Base-by-base conservation (phyloP, 306 rosid genomes). In the Benincasa hispida region DNA sequence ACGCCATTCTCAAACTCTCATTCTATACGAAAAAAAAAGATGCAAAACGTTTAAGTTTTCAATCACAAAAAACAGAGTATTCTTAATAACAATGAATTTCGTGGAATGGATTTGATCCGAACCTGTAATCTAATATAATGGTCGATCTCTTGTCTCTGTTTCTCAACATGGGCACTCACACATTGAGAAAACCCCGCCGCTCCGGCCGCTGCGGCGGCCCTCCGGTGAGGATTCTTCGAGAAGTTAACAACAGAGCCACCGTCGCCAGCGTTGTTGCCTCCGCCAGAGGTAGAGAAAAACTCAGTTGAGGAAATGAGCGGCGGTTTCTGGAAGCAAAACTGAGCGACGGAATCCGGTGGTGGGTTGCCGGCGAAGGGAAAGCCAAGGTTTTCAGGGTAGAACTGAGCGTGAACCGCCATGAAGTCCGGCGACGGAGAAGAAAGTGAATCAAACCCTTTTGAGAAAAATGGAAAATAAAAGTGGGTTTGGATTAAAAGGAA, bases 391-490 rank as follows among this genome's bases (percentile, higher is more conserved):
- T 82, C 87, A 8, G 84, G 18, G 37, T 66, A 86, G 74, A 89
- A 59, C 72, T 86, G 93, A 1, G 96, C 91, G 57, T 91, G 86
- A 69, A 88, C 82, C 1, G 95, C 90, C 97, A 91, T 88, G 57
- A 12, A 53, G 51, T 48, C 28, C 58, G 11, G 18, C 72, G 72
- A 70, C 0, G 22, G 15, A 76, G 56, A 76, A 67, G 34, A 54
- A 62, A 42, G 58, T 22, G 19, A 32, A 28, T 21, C 6, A 2
- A 47, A 35, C 76, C 76, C 42, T 47, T 30, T 37, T 0, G 8
- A 11, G 51, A 6, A 1, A 0, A 6, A 54, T 21, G 24, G 35
- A 56, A 54, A 55, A 3, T 9, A 59, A 2, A 9, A 50, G 4
- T 53, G 47, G 76, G 60, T 48, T 50, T 18, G 60, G 60, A 18